Conservation (phyloP, 345 rosid species). For the Eucalyptus viminalis region DNA sequence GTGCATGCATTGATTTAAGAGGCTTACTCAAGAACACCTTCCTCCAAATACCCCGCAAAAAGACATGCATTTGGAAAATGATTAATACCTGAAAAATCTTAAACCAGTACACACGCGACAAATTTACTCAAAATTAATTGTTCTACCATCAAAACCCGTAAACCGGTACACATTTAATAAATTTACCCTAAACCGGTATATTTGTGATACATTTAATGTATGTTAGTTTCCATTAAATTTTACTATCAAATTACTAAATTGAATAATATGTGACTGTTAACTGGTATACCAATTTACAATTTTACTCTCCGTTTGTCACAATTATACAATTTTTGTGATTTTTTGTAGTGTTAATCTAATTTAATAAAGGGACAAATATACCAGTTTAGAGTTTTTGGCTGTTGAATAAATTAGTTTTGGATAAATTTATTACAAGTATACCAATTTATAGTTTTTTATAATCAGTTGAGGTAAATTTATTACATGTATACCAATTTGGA, state of each 20-base stretch:
- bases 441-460: rapidly evolving
- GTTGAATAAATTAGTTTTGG: too few relatives aligned
- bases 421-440: too few relatives aligned
- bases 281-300: rapidly evolving
- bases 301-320: too few relatives aligned
- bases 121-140: rapidly evolving
- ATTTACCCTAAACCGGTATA: rapidly evolving
- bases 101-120: rapidly evolving
- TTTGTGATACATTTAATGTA: too few relatives aligned
- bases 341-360: too few relatives aligned
- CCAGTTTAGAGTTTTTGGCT: rapidly evolving
- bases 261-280: rapidly evolving
- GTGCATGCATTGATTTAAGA: neutral
- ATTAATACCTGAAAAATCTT: rapidly evolving
- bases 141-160: rapidly evolving
- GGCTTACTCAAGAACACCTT: neutral
- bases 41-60: neutral
- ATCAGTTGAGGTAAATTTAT: too few relatives aligned
- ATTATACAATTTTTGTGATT: too few relatives aligned
- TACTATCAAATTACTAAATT: too few relatives aligned
- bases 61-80: neutral
- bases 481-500: rapidly evolving
- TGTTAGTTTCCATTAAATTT: rapidly evolving
- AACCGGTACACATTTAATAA: rapidly evolving
- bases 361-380: rapidly evolving